A percentile compares a stretch with the other conserved stretches of the same genome.
phyloP scores from a whole-genome alignment of 2,329 filamentous ascomycete genomes.

The Sporothrix humicola region DNA sequence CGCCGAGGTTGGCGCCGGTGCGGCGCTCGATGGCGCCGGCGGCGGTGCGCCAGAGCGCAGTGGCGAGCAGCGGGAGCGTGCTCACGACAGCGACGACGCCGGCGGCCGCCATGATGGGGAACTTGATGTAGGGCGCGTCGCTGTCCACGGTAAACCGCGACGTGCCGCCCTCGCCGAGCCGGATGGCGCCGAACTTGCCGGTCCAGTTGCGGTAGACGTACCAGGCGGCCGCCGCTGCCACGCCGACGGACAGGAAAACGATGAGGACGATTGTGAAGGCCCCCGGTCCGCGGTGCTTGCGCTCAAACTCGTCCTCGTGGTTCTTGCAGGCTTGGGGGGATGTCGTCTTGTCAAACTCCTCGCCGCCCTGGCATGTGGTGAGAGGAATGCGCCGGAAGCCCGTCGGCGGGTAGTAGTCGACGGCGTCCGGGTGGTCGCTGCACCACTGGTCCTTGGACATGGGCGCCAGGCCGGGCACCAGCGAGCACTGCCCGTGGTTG shows the following conservation, averaged over 20 bases:
- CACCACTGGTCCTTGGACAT: slow-evolving; percentile 58
- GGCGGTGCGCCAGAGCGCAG: slow-evolving; percentile 72
- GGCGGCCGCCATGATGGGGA: slow-evolving; percentile 76
- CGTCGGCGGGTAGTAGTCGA: slow-evolving; percentile 82
- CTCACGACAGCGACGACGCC: slow-evolving; percentile 65
- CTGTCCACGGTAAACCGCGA: slow-evolving; percentile 57
- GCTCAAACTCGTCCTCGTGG: slow-evolving; percentile 80
- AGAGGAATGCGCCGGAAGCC: slow-evolving; percentile 90
- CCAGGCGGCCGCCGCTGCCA: slow-evolving; percentile 77
- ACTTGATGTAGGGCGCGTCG: slow-evolving; percentile 78
- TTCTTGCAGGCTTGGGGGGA: slow-evolving; percentile 70
- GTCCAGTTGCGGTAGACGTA: slow-evolving; percentile 86
- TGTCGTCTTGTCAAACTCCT: slow-evolving; percentile 72
- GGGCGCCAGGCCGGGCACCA: slow-evolving; percentile 75
- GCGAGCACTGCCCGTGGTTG: slow-evolving; percentile 72
- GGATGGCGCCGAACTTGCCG: slow-evolving; percentile 88
- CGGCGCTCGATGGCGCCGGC: slow-evolving; percentile 58
- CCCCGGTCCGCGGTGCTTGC: slow-evolving; percentile 67
- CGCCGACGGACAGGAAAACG: slow-evolving; percentile 73
- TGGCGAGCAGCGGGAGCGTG: slow-evolving; percentile 72
- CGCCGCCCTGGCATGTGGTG: slow-evolving; percentile 81
- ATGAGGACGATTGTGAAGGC: slow-evolving; percentile 77
- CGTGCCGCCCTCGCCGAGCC: slow-evolving; percentile 72
- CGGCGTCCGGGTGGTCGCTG: slow-evolving; percentile 66
- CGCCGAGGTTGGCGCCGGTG: slow-evolving; percentile 47